Base-by-base conservation (phyloP, 768 basidiomycete genomes). In the Suillus luteus region DNA sequence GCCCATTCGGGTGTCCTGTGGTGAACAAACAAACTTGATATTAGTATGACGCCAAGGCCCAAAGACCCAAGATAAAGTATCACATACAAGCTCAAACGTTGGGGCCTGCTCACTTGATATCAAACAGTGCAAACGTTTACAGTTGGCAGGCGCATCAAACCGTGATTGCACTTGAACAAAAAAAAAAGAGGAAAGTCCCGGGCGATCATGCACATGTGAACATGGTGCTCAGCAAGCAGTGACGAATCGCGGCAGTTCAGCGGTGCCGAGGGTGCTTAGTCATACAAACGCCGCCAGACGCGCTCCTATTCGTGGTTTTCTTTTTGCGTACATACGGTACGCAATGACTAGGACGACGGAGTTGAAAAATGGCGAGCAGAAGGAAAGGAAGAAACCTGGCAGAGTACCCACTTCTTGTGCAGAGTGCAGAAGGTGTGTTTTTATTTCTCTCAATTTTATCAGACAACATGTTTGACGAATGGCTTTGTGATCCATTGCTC, bases 361-460 rank as follows among this genome's bases (percentile, higher is more conserved):
- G 55, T 49, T 19, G n/a, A 65, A 60, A 12, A 12, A 31, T 27
- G 48, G 62, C 10, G 64, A 65, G 41, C 73, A 75, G 37, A 78
- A 71, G 64, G 78, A 75, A 52, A 76, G 82, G 55, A 79, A 79
- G 59, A 81, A 80, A 63, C 84, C 84, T 10, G 84, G 84, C 8
- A 73, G 84, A 63, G 81, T 79, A 57, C 81, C 76, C 35, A 79
- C 78, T 1, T 79, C 78, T 55, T 81, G 77, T 63, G 77, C 78
- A 1, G 80, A 80, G 67, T 78, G 76, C 65, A 71, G 76, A 68
- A 74, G 79, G 79, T 77, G 62, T 43, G 76, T 64, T 15, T 24
- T 44, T 7, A 22, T 48, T 5, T 22, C 35, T 19, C 17, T 62
- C 27, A 46, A 44, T 22, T 24, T 27, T 27, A 27, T 27, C 19